Conservation (phyloP, 331 rosid genomes). For the Erythrophleum ivorense region DNA sequence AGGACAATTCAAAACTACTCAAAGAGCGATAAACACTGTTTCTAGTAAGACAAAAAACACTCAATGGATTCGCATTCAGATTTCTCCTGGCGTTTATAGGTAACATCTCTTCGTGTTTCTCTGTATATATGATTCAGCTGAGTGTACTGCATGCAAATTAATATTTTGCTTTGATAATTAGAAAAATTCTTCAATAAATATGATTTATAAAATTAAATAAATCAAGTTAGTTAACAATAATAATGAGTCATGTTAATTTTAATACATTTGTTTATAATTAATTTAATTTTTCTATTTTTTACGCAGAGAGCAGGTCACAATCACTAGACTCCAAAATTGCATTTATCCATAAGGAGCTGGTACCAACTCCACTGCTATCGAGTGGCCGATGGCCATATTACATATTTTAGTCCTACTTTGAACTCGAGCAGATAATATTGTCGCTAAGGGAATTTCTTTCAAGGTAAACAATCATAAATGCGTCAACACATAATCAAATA, state of each 20-base stretch:
- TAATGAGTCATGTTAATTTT: not conserved
- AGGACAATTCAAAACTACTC: slow-evolving; percentile 51
- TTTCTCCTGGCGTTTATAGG: slow-evolving; percentile 51
- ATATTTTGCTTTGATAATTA: no score
- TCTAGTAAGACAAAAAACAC: slow-evolving; percentile 22
- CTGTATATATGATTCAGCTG: no score
- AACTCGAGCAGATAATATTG: slow-evolving; percentile 24
- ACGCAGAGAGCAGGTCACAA: slow-evolving; percentile 43
- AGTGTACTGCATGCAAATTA: no score
- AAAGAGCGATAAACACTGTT: slow-evolving; percentile 54
- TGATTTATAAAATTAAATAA: no score
- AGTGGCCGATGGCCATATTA: slow-evolving; percentile 33
- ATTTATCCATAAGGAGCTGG: slow-evolving; percentile 54
- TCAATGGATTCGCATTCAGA: slow-evolving; percentile 50
- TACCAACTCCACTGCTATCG: slow-evolving; percentile 6
- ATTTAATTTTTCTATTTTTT: not conserved
- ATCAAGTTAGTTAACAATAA: no score
- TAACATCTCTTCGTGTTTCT: not conserved
- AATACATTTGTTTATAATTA: not conserved
- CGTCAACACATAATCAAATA: not conserved
- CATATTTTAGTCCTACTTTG: slow-evolving; percentile 36
- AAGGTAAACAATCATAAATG: slow-evolving; percentile 20
- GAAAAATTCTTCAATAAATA: no score
- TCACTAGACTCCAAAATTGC: slow-evolving; percentile 34
- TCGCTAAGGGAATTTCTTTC: slow-evolving; percentile 50